Percentiles rank a stretch among this genome's conserved stretches.
phyloP scores from a whole-genome alignment of 2,329 filamentous ascomycete species.

The Penicillium sp. region DNA sequence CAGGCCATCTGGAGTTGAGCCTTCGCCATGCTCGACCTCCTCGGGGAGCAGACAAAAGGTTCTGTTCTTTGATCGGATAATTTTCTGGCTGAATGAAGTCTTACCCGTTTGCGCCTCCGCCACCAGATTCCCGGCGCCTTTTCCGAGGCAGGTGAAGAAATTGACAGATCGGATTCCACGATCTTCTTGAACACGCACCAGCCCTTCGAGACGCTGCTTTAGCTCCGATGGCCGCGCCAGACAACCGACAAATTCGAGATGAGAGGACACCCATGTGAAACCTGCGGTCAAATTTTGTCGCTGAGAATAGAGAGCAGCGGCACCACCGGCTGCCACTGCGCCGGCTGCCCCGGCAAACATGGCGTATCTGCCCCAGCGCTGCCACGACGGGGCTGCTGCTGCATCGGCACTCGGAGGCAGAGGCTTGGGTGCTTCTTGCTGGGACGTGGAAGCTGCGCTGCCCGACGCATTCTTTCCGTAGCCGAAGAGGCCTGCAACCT shows the following conservation, averaged over 20 bases:
- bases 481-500: slow-evolving; percentile 58
- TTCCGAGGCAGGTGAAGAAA: slow-evolving; percentile 77
- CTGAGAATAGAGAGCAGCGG: slow-evolving; percentile 79
- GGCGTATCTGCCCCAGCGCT: slow-evolving; percentile 76
- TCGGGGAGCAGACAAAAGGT: slow-evolving; percentile 84
- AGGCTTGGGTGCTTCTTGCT: slow-evolving; percentile 16
- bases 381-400: slow-evolving; percentile 54
- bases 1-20: slow-evolving; percentile 34
- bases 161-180: slow-evolving; percentile 74
- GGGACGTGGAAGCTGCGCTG: slow-evolving; percentile 7
- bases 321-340: slow-evolving; percentile 72
- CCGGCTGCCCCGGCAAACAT: slow-evolving; percentile 78
- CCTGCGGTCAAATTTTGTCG: slow-evolving; percentile 72
- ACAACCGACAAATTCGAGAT: slow-evolving; percentile 89
- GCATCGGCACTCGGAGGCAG: slow-evolving; percentile 38
- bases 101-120: slow-evolving; percentile 19
- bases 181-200: slow-evolving; percentile 60
- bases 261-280: slow-evolving; percentile 76
- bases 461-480: slow-evolving; percentile 45
- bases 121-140: slow-evolving; percentile 47
- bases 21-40: slow-evolving; percentile 35
- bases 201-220: slow-evolving; percentile 61
- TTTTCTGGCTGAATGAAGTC: slow-evolving; percentile 30
- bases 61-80: slow-evolving; percentile 53
- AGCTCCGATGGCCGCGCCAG: slow-evolving; percentile 79